Evolutionary conservation across 371 early-diverging fungal species (phyloP).

Genomic region (Lichtheimia ramosa): DNA sequence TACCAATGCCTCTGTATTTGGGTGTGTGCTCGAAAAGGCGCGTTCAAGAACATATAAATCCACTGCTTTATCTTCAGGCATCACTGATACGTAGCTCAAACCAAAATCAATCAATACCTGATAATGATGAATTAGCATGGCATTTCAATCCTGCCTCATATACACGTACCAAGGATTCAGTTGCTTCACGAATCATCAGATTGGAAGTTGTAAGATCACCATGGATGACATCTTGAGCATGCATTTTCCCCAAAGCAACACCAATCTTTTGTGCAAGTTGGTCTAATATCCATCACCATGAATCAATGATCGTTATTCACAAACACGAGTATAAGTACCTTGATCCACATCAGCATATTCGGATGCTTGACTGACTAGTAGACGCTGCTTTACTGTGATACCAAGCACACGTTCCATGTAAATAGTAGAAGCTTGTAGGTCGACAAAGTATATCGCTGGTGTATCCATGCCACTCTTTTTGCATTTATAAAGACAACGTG

Average conservation of each 20-base stretch:
- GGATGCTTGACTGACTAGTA: conserved; percentile 43
- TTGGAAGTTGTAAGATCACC: conserved; percentile 99
- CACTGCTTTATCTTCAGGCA: conserved; percentile 98
- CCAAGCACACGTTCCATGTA: conserved; percentile 88
- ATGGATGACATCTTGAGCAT: conserved; percentile 88
- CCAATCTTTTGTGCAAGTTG: conserved; percentile 66
- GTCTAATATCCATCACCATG: conserved; percentile 11
- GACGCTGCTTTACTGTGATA: conserved; percentile 70
- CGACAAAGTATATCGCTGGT: conserved; percentile 83
- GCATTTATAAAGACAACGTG: conserved; percentile 77
- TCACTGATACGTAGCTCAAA: conserved; percentile 78
- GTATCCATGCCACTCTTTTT: conserved; percentile 74
- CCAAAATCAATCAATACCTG: conserved; percentile 97
- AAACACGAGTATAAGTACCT: conserved; percentile 16
- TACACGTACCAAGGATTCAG: conserved; percentile 50
- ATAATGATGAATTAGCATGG: neutral
- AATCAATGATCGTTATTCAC: neutral
- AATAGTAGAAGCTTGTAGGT: conserved; percentile 64
- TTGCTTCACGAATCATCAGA: conserved; percentile 70
- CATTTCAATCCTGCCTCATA: neutral
- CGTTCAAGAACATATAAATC: conserved; percentile 99
- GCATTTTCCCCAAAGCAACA: conserved; percentile 77
- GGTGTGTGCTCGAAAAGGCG: conserved; percentile 91
- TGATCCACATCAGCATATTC: conserved; percentile 35
- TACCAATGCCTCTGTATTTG: conserved; percentile 74